Percentiles rank a stretch among this genome's conserved stretches.
Conservation (phyloP, 148 eudicot species). For the Silene conica region DNA sequence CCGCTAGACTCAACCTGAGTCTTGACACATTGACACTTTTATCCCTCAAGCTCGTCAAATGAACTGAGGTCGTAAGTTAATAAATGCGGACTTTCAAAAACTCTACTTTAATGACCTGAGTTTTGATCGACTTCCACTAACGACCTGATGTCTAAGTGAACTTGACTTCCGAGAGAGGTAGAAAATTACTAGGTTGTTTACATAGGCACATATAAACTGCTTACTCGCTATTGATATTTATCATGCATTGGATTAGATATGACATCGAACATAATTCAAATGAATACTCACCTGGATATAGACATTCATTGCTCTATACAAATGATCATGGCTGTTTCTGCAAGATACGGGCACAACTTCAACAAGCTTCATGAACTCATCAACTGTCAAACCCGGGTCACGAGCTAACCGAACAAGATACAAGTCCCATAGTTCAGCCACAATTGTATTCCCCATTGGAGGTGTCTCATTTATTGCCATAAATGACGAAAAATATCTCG, state of each 20-base stretch:
- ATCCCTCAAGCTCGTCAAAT: too few species aligned
- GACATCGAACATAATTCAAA: not conserved
- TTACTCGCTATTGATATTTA: not conserved
- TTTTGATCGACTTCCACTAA: too few species aligned
- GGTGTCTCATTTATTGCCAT: slow-evolving; percentile 33
- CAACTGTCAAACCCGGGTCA: slow-evolving; percentile 38
- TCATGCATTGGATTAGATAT: not conserved
- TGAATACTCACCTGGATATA: slow-evolving; percentile 52
- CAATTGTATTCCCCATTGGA: slow-evolving; percentile 36
- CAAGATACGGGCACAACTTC: slow-evolving; percentile 56
- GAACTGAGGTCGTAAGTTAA: not conserved
- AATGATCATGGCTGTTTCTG: slow-evolving; percentile 72
- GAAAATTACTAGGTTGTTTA: not conserved
- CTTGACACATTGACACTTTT: too few species aligned
- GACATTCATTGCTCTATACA: slow-evolving; percentile 59
- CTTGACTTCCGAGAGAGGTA: too few species aligned
- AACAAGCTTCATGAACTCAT: slow-evolving; percentile 56
- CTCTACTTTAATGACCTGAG: too few species aligned
- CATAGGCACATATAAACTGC: not conserved
- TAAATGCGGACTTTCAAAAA: not conserved
- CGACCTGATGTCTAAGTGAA: too few species aligned
- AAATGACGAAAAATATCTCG: slow-evolving; percentile 38
- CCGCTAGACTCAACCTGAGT: too few species aligned
- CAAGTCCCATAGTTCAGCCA: slow-evolving; percentile 78
- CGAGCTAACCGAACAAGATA: slow-evolving; percentile 51